A percentile compares a stretch with the other conserved stretches of the same genome.
Evolutionary conservation across 805 yeast species (phyloP).

Genomic region (Debaryomyces castellii): DNA sequence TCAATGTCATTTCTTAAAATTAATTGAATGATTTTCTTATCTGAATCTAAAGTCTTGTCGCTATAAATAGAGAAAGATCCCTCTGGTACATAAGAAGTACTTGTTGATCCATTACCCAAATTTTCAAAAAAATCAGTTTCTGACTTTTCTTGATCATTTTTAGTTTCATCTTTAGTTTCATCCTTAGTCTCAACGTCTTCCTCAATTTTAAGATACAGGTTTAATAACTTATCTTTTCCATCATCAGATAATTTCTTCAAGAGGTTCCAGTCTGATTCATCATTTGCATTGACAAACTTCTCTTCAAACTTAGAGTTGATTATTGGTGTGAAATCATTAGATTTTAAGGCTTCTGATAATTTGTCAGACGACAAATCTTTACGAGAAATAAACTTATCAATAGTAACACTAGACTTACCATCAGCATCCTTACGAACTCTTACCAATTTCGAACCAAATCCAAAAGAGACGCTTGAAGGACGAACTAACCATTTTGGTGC

Average conservation of each 20-base stretch:
- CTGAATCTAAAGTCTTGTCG: conserved; percentile 36
- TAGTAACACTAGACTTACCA: conserved; percentile 41
- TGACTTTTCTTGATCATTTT: conserved; percentile 7
- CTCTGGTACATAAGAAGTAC: conserved; percentile 41
- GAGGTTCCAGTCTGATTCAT: conserved; percentile 65
- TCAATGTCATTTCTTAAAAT: conserved; percentile 63
- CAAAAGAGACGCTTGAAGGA: conserved; percentile 77
- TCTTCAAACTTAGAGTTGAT: conserved; percentile 53
- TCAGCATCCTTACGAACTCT: conserved; percentile 43
- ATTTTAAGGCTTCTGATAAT: conserved; percentile 57
- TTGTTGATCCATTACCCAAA: conserved; percentile 25
- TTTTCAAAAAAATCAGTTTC: conserved; percentile 34
- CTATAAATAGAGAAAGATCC: conserved; percentile 50
- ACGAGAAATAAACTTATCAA: conserved; percentile 43
- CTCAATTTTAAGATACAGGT: conserved; percentile 12
- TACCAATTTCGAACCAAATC: conserved; percentile 90
- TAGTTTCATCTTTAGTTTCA: not conserved
- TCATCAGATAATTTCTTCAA: conserved; percentile 50
- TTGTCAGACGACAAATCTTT: conserved; percentile 34
- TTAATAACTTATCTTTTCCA: conserved; percentile 53
- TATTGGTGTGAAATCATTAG: conserved; percentile 52
- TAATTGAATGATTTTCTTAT: conserved; percentile 35
- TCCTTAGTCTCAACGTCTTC: conserved; percentile 5
- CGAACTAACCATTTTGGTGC: conserved; percentile 89
- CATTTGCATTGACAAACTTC: conserved; percentile 32